Percentiles rank a stretch among this genome's conserved stretches.
Conservation (phyloP, 2,329 filamentous ascomycete genomes). For the Aspergillus hortae region DNA sequence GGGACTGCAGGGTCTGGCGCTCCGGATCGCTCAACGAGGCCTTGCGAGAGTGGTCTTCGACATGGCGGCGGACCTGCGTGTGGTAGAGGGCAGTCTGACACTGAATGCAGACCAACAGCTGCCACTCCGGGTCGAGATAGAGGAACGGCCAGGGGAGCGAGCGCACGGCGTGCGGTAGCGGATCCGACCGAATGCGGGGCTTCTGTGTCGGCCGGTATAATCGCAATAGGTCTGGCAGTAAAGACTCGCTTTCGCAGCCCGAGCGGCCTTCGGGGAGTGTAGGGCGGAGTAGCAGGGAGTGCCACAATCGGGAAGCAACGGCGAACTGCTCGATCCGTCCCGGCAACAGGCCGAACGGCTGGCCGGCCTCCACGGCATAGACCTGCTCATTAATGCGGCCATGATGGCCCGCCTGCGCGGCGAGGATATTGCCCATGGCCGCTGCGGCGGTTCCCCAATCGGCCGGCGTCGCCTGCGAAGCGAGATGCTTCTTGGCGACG, state of each 20-base stretch:
- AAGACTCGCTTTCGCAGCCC: not conserved
- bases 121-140: too few relatives aligned
- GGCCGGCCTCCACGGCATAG: not conserved
- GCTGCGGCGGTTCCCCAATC: not conserved
- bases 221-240: not conserved
- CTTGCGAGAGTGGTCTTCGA: not conserved
- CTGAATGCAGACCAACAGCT: not conserved
- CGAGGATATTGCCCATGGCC: not conserved
- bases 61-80: not conserved
- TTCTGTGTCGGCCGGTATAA: not conserved
- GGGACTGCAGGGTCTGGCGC: not conserved
- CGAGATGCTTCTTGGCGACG: not conserved
- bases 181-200: not conserved
- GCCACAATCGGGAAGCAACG: not conserved
- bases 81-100: not conserved
- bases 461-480: not conserved
- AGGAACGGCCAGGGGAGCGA: not conserved
- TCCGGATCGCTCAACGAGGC: not conserved
- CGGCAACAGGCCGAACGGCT: not conserved
- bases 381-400: not conserved
- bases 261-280: not conserved
- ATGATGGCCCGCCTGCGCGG: not conserved
- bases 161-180: not conserved
- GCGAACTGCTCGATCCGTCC: not conserved
- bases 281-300: not conserved